Evolutionary conservation across 805 yeast genomes (phyloP).

Genomic region (Torulaspora microellipsoides): DNA sequence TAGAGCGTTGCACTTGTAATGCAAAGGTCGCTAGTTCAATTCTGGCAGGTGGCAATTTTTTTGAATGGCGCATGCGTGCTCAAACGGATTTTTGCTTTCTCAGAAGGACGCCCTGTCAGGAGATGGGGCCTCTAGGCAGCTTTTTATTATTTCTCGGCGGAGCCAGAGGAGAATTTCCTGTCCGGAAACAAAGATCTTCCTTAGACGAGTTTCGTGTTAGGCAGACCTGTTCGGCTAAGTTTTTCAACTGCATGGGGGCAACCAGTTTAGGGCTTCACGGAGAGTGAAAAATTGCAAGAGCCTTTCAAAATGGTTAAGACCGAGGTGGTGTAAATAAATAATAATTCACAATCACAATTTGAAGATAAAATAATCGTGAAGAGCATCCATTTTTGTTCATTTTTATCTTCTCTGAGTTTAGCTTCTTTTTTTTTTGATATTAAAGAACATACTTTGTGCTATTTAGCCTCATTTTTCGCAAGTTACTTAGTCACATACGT

Average conservation of each 20-base stretch:
- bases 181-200: too few relatives aligned
- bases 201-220: too few relatives aligned
- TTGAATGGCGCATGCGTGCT: constrained; percentile 12
- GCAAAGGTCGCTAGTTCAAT: constrained; percentile 96
- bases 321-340: too few relatives aligned
- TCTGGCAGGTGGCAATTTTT: constrained; percentile 71
- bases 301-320: background rate
- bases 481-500: background rate
- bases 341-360: too few relatives aligned
- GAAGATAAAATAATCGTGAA: background rate
- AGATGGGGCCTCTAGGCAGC: too few relatives aligned
- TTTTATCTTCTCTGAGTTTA: background rate
- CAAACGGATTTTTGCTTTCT: too few relatives aligned
- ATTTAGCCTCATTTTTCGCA: too few relatives aligned
- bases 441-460: background rate
- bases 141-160: too few relatives aligned
- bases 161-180: too few relatives aligned
- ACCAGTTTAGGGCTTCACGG: background rate
- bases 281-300: constrained; percentile 11
- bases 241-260: too few relatives aligned
- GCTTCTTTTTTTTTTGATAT: background rate
- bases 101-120: too few relatives aligned
- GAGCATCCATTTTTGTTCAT: background rate
- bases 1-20: constrained; percentile 99
- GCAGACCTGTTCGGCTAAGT: too few relatives aligned